phyloP scores from a whole-genome alignment of 2,329 filamentous ascomycete genomes.

The Aurifilum marmelostoma region DNA sequence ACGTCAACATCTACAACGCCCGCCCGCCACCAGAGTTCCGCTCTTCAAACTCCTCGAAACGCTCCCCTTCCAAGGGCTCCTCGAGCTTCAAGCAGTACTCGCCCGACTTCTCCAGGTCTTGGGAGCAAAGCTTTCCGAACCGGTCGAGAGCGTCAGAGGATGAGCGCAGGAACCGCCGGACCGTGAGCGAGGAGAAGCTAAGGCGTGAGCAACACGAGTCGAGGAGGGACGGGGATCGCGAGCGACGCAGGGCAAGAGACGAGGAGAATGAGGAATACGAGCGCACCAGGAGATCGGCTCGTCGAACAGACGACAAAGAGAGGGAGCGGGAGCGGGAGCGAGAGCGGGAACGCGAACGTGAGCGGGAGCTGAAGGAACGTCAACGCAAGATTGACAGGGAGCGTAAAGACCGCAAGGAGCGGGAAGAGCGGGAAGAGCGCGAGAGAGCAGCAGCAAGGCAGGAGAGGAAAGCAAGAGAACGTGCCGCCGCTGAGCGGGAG shows the following conservation, averaged over 20 bases:
- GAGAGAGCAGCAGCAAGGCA: slow-evolving; percentile 5
- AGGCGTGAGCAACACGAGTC: slow-evolving; percentile 35
- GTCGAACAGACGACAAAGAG: slow-evolving; percentile 45
- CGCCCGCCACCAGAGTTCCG: slow-evolving; percentile 48
- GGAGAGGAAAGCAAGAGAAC: slow-evolving; percentile 30
- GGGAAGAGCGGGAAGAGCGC: slow-evolving; percentile 11
- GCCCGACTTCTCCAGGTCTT: slow-evolving; percentile 44
- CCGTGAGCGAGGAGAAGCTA: slow-evolving; percentile 48
- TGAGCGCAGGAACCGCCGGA: slow-evolving; percentile 46
- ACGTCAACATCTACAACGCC: slow-evolving; percentile 54
- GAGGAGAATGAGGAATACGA: slow-evolving; percentile 35
- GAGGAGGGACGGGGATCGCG: slow-evolving; percentile 28
- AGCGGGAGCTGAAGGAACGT: too few species aligned
- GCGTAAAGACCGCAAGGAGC: slow-evolving; percentile 14
- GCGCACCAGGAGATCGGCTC: slow-evolving; percentile 29
- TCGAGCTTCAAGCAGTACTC: slow-evolving; percentile 39
- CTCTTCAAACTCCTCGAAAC: slow-evolving; percentile 35
- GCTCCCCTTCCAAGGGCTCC: slow-evolving; percentile 33
- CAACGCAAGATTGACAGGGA: slow-evolving; percentile 7
- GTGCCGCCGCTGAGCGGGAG: slow-evolving; percentile 8
- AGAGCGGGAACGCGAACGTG: slow-evolving; percentile 40
- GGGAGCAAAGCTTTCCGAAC: slow-evolving; percentile 50
- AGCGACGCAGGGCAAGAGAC: slow-evolving; percentile 32
- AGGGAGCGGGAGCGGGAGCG: slow-evolving; percentile 41
- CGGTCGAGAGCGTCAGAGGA: slow-evolving; percentile 45